Evolutionary conservation across 1,284 basidiomycete genomes (phyloP), one percentile per base, ranked within the genome.

Genomic region (Marasmius sp.): DNA sequence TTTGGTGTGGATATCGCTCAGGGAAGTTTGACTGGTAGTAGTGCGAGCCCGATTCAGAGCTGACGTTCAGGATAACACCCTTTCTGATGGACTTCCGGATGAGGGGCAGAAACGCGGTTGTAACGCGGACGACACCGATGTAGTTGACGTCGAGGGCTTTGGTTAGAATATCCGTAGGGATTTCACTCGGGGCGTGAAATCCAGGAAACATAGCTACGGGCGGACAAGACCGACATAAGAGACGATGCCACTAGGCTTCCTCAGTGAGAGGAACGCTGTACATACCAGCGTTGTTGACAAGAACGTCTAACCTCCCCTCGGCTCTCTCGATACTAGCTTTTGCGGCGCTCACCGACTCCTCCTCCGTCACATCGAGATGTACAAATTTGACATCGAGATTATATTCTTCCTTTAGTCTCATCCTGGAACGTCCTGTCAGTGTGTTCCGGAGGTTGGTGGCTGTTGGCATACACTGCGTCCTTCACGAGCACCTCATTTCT

Each of bases 281-380:
- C 48, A 0, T 60, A 74, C 80, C 81, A 14, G 81, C 81, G 61
- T 83, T 83, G 69, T 83, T 82, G 45, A 84, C 78, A 33, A 84
- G 71, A 10, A 80, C 76, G 65, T 84, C 79, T 37, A 84, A 68
- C 10, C 69, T 73, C 0, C 81, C 81, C 60, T 80, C 77, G 0
- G 69, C 74, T 22, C 76, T 72, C 61, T 78, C 72, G 48, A 82
- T 78, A 33, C 66, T 55, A 1, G 71, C 70, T 54, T 71, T 72
- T 16, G 78, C 75, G 47, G 75, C 68, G 43, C 68, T 59, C 45
- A 81, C 70, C 6, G 76, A 74, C 4, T 68, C 67, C 39, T 69
- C 18, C 45, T 77, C 71, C 3, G 76, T 79, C 22, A 77, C 60
- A 59, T 77, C 76, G n/a, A 77, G 69, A 51, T 70, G 72, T 18